These are phyloP conservation scores for Sphenostylis stenocarpa DNA, from an alignment of 306 rosid species.

Conservation along the genomic window DNA sequence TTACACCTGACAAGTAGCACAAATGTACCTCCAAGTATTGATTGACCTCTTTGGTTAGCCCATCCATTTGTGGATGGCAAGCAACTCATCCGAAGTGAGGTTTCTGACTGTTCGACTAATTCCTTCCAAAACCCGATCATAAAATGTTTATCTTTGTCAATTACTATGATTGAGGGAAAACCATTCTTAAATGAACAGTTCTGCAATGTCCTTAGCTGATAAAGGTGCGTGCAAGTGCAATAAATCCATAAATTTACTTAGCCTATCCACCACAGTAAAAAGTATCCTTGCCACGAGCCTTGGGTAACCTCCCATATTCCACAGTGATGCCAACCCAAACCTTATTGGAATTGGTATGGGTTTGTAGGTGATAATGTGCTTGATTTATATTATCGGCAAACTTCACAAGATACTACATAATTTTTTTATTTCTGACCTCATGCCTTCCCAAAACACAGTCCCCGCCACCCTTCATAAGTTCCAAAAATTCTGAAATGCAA, in stretches of 20 bases:
- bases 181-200: neutral
- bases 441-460: neutral
- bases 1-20: neutral
- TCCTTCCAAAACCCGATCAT: neutral
- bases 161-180: neutral
- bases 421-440: neutral
- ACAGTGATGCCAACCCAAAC: neutral
- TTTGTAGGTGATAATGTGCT: neutral
- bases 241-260: neutral
- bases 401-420: neutral
- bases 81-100: neutral
- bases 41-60: neutral
- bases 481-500: neutral
- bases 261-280: neutral
- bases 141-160: neutral
- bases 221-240: neutral
- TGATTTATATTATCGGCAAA: neutral
- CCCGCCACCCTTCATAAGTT: neutral
- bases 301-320: neutral
- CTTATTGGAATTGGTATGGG: neutral
- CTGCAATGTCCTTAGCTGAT: neutral
- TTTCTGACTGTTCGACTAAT: neutral
- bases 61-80: neutral
- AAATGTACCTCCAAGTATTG: neutral
- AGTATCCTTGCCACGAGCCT: neutral